Percentiles rank a stretch among this genome's conserved stretches.
These are phyloP conservation scores for Davidsoniella virescens DNA, from an alignment of 2,329 filamentous ascomycete genomes.

Conservation along the genomic window DNA sequence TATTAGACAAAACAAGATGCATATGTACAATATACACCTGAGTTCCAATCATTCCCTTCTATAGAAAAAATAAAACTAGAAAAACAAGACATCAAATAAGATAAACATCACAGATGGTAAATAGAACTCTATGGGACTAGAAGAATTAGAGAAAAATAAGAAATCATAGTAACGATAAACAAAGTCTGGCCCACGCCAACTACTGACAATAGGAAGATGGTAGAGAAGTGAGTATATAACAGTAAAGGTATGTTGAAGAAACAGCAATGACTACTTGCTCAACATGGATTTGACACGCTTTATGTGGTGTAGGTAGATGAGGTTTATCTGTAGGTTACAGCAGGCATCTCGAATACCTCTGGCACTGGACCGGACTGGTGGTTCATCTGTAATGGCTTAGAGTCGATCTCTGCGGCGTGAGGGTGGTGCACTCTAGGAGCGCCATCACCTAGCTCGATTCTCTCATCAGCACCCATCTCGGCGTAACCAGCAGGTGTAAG, in stretches of 20 bases:
- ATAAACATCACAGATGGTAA: background rate
- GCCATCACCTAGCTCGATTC: constrained; percentile 19
- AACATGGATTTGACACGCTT: too few relatives aligned
- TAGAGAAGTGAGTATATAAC: too few relatives aligned
- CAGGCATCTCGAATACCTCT: constrained; percentile 27
- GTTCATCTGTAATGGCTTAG: constrained; percentile 14
- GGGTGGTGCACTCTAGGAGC: constrained; percentile 21
- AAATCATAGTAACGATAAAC: background rate
- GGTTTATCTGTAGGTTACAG: constrained; percentile 20
- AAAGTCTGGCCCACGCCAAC: background rate
- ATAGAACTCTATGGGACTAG: too few relatives aligned
- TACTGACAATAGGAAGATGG: too few relatives aligned
- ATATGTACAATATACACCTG: too few relatives aligned
- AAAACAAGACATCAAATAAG: background rate
- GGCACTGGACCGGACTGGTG: constrained; percentile 20
- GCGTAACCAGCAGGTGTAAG: constrained; percentile 6
- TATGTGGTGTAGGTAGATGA: too few relatives aligned
- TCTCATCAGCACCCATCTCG: constrained; percentile 16
- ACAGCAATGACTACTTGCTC: too few relatives aligned
- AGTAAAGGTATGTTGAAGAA: too few relatives aligned
- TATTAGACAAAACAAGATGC: too few relatives aligned
- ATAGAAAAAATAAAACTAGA: background rate
- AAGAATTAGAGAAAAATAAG: background rate
- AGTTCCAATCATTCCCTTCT: background rate
- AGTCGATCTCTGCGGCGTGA: constrained; percentile 25